Conservation (phyloP, 2,329 filamentous ascomycete species). For the Alternaria hordeiaustralica region DNA sequence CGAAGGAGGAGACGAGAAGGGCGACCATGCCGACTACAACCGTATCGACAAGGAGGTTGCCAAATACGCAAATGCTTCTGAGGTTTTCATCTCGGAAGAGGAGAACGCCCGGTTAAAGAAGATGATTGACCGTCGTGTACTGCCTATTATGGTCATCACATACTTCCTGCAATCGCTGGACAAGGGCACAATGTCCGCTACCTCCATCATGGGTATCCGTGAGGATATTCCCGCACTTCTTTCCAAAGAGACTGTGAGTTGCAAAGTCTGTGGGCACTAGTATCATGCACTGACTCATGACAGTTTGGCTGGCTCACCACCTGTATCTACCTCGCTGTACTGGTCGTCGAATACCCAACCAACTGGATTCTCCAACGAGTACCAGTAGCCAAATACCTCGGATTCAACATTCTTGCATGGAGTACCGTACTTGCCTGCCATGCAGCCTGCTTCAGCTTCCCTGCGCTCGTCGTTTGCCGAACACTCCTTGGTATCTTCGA, state of each 20-base stretch:
- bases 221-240: constrained; percentile 44
- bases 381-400: constrained; percentile 71
- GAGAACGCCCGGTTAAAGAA: constrained; percentile 67
- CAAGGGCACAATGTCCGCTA: constrained; percentile 69
- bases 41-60: constrained; percentile 74
- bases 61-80: constrained; percentile 66
- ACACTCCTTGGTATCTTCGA: constrained; percentile 75
- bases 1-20: constrained; percentile 52
- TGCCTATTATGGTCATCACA: constrained; percentile 74
- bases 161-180: constrained; percentile 74
- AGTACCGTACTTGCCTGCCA: constrained; percentile 66
- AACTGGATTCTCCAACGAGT: constrained; percentile 69
- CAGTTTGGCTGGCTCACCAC: constrained; percentile 76
- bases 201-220: constrained; percentile 68
- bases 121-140: constrained; percentile 71
- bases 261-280: not conserved
- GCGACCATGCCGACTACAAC: constrained; percentile 63
- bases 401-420: constrained; percentile 70
- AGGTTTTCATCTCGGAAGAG: constrained; percentile 64
- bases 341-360: constrained; percentile 75
- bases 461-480: constrained; percentile 65
- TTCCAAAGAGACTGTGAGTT: constrained; percentile 36
- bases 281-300: constrained; percentile 6
- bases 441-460: constrained; percentile 66
- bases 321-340: constrained; percentile 75